These are phyloP conservation scores for Dictyophora rubrovolvata DNA, from an alignment of 768 basidiomycete species.

Conservation along the genomic window DNA sequence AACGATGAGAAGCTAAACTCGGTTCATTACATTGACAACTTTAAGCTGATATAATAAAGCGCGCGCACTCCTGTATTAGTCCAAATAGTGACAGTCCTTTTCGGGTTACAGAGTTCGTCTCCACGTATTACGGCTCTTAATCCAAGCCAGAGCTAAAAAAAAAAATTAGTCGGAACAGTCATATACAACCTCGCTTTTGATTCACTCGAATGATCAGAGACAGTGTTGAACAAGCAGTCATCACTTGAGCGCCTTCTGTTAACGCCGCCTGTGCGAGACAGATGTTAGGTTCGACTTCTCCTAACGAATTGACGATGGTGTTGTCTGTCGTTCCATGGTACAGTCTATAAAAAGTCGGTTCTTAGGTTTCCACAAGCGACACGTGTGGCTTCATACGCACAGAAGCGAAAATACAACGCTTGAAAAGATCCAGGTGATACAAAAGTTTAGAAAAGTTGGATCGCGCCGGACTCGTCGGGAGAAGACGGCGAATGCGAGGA, in stretches of 20 bases:
- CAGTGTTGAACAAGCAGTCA: conserved; percentile 7
- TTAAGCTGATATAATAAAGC: background rate
- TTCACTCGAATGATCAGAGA: background rate
- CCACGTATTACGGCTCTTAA: conserved; percentile 5
- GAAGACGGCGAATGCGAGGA: conserved; percentile 35
- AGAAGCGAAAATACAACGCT: conserved; percentile 41
- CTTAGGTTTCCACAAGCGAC: background rate
- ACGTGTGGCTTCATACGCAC: conserved; percentile 26
- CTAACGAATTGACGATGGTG: conserved; percentile 10
- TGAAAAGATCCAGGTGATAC: conserved; percentile 44
- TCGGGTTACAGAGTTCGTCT: background rate
- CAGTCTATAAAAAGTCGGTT: conserved; percentile 2
- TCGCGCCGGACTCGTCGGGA: conserved; percentile 35
- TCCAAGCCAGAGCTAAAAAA: conserved; percentile 1
- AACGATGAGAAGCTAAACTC: conserved; percentile 2
- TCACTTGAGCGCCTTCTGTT: conserved; percentile 32
- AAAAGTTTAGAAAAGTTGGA: conserved; percentile 48
- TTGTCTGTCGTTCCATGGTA: conserved; percentile 10
- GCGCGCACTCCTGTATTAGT: background rate
- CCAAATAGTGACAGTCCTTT: background rate
- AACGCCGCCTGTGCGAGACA: conserved; percentile 45
- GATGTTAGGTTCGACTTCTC: conserved; percentile 21
- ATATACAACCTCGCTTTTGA: background rate
- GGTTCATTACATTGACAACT: background rate
- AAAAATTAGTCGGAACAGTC: background rate